Base-by-base conservation (phyloP, 129 eudicot genomes). In the Deinandra increscens region DNA sequence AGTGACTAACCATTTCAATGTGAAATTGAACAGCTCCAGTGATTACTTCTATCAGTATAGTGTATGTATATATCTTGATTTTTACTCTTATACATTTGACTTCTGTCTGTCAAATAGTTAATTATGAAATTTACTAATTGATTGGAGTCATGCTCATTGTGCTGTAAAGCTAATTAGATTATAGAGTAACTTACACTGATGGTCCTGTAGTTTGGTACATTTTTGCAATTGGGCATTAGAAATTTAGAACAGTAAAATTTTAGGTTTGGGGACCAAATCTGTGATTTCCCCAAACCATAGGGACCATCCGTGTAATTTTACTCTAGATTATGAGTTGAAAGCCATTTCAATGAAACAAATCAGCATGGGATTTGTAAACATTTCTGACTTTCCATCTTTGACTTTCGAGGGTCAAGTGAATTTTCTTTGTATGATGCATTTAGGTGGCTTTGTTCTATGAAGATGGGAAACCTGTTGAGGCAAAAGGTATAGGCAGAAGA, bases 41-140 rank as follows among this genome's bases (percentile, higher is more conserved):
- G 87, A 80, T 17, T 22, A 79, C 61, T 87, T 83, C 72, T 84
- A 58, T 60, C 89, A 87, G 15, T 84, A 87, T 50, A 74, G 82
- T 70, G 88, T 86, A 72, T 66, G 10, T 66, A 31, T 15, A 14
- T 0, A 4, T 31, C 7, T 4, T 18, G 5, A 14, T 66, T 8
- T 23, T 29, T 9, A 41, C 8, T 1, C 13, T 5, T 13, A 23
- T 17, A 58, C 41, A n/a, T n/a, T n/a, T n/a, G n/a, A n/a, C n/a
- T n/a, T n/a, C 19, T 48, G 20, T 13, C 7, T 13, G 66, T 60
- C 66, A 60, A 60, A n/a, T 34, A 4, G 14, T 19, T 60, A 5
- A 8, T 60, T 7, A n/a, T 36, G 7, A 20, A 36, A 60, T 23
- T n/a, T 33, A 0, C 2, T 42, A 60, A 54, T 1, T 29, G 38